Conservation (phyloP, 441 rosid genomes). For the Rhodomyrtus psidioides region DNA sequence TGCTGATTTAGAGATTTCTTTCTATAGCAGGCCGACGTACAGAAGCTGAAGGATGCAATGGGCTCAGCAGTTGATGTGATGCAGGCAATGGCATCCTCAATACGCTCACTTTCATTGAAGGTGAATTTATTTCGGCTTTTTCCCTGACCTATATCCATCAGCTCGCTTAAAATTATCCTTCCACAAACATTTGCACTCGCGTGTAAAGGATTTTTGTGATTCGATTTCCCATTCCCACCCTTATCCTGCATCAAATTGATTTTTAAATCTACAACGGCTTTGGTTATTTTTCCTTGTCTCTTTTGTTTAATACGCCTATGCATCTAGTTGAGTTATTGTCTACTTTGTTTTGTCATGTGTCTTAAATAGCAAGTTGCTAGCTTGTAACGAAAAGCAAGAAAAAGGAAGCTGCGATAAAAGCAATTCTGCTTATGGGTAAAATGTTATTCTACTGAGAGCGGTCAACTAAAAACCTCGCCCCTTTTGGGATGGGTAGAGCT, state of each 20-base stretch:
- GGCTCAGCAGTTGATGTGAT: slow-evolving; percentile 3
- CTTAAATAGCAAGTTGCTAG: not conserved
- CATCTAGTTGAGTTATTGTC: not conserved
- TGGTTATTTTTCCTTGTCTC: not conserved
- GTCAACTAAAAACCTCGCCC: not conserved
- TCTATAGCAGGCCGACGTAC: not conserved
- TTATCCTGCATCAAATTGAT: not conserved
- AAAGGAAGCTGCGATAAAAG: not conserved
- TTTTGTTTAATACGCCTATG: not conserved
- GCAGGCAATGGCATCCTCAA: slow-evolving; percentile 5
- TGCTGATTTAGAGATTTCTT: not conserved
- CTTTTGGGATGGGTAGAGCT: not conserved
- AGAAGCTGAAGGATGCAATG: slow-evolving; percentile 2
- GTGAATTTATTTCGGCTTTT: not conserved
- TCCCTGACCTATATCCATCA: not conserved
- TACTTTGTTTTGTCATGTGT: not conserved
- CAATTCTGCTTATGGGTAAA: not conserved
- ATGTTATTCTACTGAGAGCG: not conserved
- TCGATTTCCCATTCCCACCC: not conserved
- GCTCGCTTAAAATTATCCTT: not conserved
- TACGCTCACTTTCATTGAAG: not conserved
- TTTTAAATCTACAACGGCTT: not conserved
- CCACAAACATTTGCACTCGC: not conserved
- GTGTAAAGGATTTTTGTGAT: not conserved
- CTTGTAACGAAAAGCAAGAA: not conserved